Evolutionary conservation across 139 green algal species (phyloP), one percentile per base, ranked within the genome.

Genomic region (Ettlia oleoabundans): DNA sequence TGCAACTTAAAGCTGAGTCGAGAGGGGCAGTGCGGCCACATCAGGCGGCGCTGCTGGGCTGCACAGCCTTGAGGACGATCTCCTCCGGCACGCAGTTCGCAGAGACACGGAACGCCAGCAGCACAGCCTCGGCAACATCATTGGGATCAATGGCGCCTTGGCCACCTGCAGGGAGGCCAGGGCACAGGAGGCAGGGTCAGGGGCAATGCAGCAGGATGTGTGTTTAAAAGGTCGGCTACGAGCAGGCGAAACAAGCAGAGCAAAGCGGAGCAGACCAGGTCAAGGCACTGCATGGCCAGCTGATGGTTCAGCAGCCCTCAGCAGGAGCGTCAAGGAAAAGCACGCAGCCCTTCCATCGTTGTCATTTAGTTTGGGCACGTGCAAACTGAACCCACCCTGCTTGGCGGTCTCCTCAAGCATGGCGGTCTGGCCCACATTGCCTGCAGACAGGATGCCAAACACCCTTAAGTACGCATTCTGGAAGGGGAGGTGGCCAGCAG

Each of bases 71-170:
- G 10, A 79, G 72, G 22, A 79, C 72, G 6, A 79, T 68, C 72
- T 86, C 82, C 47, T 79, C 72, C 0, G 82, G 74, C 32, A 86
- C 82, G 38, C 62, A 76, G 70, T 86, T 82, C 53, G 66, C 10
- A 10, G 82, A 86, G 42, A 73, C 19, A 30, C 71, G 61, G 24
- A 87, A 80, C 22, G 30, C 26, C 28, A 84, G 53, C 58, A 87
- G 37, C 30, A 70, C 52, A 3, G 76, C 52, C 76, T 87, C 61
- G 3, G 40, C 67, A 13, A 87, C 38, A 43, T 87, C 76, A 0
- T 62, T 18, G 5, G 83, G n/a, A 3, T 42, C 30, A 19, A 88
- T 73, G 22, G 40, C 38, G n/a, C 82, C 82, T 62, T 87, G 82
- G 30, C 74, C 82, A n/a, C 53, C 82, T 67, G 82, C 62, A 53